A percentile compares a stretch with the other conserved stretches of the same genome.
Evolutionary conservation across 148 eudicot genomes (phyloP).

Genomic region (Polygonum aviculare): DNA sequence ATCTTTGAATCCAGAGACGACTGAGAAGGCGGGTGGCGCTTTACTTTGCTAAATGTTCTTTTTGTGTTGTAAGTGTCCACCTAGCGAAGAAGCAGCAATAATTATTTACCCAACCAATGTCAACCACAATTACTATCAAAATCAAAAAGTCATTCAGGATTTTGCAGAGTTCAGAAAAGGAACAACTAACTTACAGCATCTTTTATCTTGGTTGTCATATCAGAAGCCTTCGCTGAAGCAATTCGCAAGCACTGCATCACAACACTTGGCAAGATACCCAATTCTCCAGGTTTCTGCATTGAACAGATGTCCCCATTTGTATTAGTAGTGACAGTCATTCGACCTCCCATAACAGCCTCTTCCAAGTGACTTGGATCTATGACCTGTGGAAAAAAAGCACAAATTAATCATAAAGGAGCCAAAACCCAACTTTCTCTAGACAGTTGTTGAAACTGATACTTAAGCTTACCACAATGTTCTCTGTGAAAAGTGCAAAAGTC

Average conservation of each 20-base stretch:
- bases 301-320: conserved; percentile 86
- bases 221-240: conserved; percentile 79
- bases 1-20: conserved; percentile 22
- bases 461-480: not conserved
- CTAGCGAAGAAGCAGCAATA: conserved; percentile 16
- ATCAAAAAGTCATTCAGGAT: not conserved
- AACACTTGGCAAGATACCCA: conserved; percentile 52
- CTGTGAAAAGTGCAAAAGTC: conserved; percentile 62
- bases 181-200: conserved; percentile 44
- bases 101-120: not conserved
- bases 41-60: conserved; percentile 50
- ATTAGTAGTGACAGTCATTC: conserved; percentile 65
- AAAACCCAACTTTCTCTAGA: not conserved
- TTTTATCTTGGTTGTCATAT: conserved; percentile 64
- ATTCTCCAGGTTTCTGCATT: conserved; percentile 89
- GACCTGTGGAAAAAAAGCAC: conserved; percentile 31
- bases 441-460: not conserved
- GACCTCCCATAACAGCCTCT: conserved; percentile 80
- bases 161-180: not conserved
- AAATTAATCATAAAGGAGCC: not conserved
- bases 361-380: conserved; percentile 77
- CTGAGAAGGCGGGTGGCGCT: conserved; percentile 37
- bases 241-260: conserved; percentile 75
- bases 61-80: conserved; percentile 56
- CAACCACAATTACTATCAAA: not conserved